A percentile compares a stretch with the other conserved stretches of the same genome.
These are phyloP conservation scores for Pinus taeda DNA, from an alignment of 75 land plant genomes.

Conservation along the genomic window DNA sequence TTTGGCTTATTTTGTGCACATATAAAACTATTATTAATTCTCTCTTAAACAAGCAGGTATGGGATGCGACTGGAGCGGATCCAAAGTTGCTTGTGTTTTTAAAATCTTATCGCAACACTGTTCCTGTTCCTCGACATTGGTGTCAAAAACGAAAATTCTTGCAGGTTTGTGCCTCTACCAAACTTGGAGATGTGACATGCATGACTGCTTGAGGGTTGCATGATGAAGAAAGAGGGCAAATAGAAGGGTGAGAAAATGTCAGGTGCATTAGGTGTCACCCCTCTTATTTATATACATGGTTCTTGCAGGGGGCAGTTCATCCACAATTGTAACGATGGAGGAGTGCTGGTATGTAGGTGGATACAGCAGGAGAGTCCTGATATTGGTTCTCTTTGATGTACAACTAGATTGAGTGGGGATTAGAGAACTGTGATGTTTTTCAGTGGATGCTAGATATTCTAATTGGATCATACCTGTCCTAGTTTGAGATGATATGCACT, in stretches of 20 bases:
- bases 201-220: slow-evolving; percentile 16
- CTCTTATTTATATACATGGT: slow-evolving; percentile 94
- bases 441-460: background rate
- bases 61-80: slow-evolving; percentile 99
- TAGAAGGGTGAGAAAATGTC: slow-evolving; percentile 55
- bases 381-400: slow-evolving; percentile 20
- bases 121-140: slow-evolving; percentile 99
- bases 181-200: slow-evolving; percentile 7
- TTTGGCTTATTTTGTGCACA: background rate
- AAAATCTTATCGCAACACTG: slow-evolving; percentile 95
- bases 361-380: slow-evolving; percentile 29
- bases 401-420: slow-evolving; percentile 34
- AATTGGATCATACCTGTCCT: background rate
- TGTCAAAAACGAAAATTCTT: slow-evolving; percentile 97
- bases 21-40: background rate
- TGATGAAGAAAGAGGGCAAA: slow-evolving; percentile 10
- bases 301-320: slow-evolving; percentile 85
- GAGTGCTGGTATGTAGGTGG: slow-evolving; percentile 83
- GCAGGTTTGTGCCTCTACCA: slow-evolving; percentile 67
- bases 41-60: slow-evolving; percentile 49
- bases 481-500: slow-evolving; percentile 1
- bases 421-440: slow-evolving; percentile 6
- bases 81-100: slow-evolving; percentile 91
- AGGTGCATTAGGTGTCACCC: slow-evolving; percentile 64
- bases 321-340: slow-evolving; percentile 50